Evolutionary conservation across 2,329 filamentous ascomycete species (phyloP), one percentile per base, ranked within the genome.

Genomic region (Ascosphaera apis): DNA sequence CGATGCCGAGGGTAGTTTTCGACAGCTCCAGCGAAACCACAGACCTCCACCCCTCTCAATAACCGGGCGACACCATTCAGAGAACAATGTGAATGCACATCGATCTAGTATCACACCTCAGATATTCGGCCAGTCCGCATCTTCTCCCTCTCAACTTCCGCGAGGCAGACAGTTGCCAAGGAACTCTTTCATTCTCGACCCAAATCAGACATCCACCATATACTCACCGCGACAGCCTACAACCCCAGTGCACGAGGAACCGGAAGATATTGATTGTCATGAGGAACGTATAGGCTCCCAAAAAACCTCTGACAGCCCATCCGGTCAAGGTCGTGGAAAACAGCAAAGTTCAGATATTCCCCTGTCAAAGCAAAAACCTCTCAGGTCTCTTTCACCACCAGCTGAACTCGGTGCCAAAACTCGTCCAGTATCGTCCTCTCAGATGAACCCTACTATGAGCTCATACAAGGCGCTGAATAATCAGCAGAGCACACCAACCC

Each of bases 101-200:
- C 4, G 19, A 21, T 21, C 19, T 21, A n/a, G n/a, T n/a, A 21
- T 21, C 4, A 21, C 19, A 4, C 19, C 47, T 9, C 55, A 55
- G 2, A 56, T 58, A 33, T 38, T 47, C 12, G 42, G 56, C 2
- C 47, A 48, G 2, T 40, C 45, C 6, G 36, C 31, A 3, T 39
- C 40, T 28, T 42, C 43, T 16, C 21, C 38, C 9, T 33, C 21
- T n/a, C 23, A 37, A n/a, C 62, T 95, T 19, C 86, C 88, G 1
- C 70, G 86, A 41, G 86, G 86, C 11, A 80, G 88, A 51, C 66
- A 67, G 23, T 56, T 91, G 4, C 75, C 91, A 41, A 67, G 82
- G 39, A 65, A 70, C 28, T 75, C 75, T 1, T 52, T 65, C 9
- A 60, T 72, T 9, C 66, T 72, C 39, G 58, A 64, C 8, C 71